Evolutionary conservation across 257 asterid genomes (phyloP), one percentile per base, ranked within the genome.

Genomic region (Fraxinus excelsior): DNA sequence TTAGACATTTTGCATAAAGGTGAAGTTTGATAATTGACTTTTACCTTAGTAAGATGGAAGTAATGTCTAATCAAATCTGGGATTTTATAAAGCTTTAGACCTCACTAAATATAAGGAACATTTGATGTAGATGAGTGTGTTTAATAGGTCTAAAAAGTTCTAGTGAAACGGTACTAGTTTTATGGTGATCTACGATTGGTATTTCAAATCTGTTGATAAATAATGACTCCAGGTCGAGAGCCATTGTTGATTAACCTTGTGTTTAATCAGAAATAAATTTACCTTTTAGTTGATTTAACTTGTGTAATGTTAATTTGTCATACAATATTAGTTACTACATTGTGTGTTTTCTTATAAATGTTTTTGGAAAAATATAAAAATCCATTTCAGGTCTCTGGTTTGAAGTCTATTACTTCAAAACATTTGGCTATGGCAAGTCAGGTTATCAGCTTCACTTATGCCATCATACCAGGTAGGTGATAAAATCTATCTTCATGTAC

Each of bases 381-480:
- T 40, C 82, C 86, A 73, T 58, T 85, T 74, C 94, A 95, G 99
- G 99, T 95, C 80, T 93, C 99, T 81, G 99, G 98, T 82, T 87
- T 95, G 93, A 93, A 89, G 87, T 95, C 99, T 84, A 95, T 95
- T 80, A 95, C 99, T 75, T 93, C 99, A 74, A 91, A 96, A 86
- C 98, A 95, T 87, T 84, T 95, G 86, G 99, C 98, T 76, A 86
- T 95, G 97, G 97, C 99, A 74, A 95, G 99, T 85, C 99, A 95
- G 85, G 98, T 91, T 80, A 89, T 95, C 80, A 92, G 98, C 84
- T 95, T 93, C 85, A 83, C 92, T 73, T 92, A 90, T 80, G 94
- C 89, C 76, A 76, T 93, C 74, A 89, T 95, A 74, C 97, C 99
- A 70, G 99, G 99, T 95, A 88, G 62, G 97, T 90, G 78, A 82